Evolutionary conservation across 192 early-diverging fungal genomes (phyloP), one percentile per base, ranked within the genome.

Genomic region (Entomortierella beljakovae): DNA sequence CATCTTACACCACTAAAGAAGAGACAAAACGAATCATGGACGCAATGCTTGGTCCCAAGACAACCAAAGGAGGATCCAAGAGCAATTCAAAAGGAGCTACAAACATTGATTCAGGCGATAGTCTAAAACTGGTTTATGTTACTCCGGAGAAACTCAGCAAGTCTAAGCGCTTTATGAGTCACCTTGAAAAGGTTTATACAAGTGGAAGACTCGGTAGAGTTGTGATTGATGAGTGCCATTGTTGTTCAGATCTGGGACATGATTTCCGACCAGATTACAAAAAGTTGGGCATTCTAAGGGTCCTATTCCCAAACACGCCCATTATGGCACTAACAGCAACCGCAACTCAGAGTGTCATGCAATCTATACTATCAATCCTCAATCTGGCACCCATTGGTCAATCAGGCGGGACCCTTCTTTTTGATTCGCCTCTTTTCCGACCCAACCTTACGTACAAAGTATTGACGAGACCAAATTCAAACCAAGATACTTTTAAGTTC

Each of bases 221-320:
- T 80, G 97, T 97, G 3, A 85, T 99, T n/a, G 97, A 99, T 70
- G 97, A 99, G 82, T 95, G 95, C 10, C 97, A 99, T 61, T 99
- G 97, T 67, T 88, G 96, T 23, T 94, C 92, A 38, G 93, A 97
- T 57, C 94, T 94, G 92, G 97, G 97, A 9, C 97, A 99, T 64
- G 96, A 99, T 79, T 99, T 99, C 84, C 91, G 97, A 25, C 91
- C 93, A 0, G 75, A 79, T 38, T 79, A 79, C 62, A 79, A 72
- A 42, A 79, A 79, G 51, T 51, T 79, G 1, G 75, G 75, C 0
- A 79, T 79, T 25, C 51, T 72, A 16, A 57, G 80, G 18, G 80
- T 68, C 15, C 64, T 81, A 9, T 98, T 91, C 68, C 92, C 92
- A 0, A 84, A 89, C 28, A 83, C 96, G 0, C 94, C 95, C 0